Evolutionary conservation across 2,329 filamentous ascomycete species (phyloP), one percentile per base, ranked within the genome.

Genomic region (Coniella lustricola): DNA sequence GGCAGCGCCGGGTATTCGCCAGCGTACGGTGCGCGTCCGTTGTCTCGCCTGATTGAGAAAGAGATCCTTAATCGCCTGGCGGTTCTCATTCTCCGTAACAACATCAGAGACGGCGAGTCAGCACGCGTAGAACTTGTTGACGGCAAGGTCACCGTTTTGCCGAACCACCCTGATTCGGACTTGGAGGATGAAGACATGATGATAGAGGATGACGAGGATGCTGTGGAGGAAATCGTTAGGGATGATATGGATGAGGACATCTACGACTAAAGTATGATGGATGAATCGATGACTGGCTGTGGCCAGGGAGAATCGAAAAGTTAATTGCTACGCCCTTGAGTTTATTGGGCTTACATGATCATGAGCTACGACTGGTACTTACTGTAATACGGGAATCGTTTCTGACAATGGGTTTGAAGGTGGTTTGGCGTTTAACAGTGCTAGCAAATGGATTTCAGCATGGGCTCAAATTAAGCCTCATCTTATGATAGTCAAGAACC

Each of bases 11-110:
- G 93, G 9, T 98, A 98, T 72, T 95, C 88, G 13, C 93, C 93
- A 1, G 90, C 88, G 1, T 98, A 98, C 61, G 93, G 93, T 66
- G 93, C 93, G 35, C 80, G 93, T 50, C 93, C 93, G 32, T 72
- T 98, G 18, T 82, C 85, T 16, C 80, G 93, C 46, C 79, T 98
- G 51, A 96, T 98, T 58, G 93, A 98, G 73, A 93, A 93, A 70
- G 93, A 98, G 67, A 89, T 98, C 3, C 81, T 98, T 60, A 98
- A 98, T 69, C 83, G 84, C 43, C 73, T 98, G 55, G 93, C 93
- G 2, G 87, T 98, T 35, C 77, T 97, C 55, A 94, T 98, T 55
- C 76, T 98, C 20, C 81, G 90, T 55, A 89, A 89, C 55, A 82
- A 79, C 47, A 84, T 98, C 64, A 81, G 77, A 57, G 91, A 98